Base-by-base conservation (phyloP, 306 rosid genomes). In the Cucumis hystrix region DNA sequence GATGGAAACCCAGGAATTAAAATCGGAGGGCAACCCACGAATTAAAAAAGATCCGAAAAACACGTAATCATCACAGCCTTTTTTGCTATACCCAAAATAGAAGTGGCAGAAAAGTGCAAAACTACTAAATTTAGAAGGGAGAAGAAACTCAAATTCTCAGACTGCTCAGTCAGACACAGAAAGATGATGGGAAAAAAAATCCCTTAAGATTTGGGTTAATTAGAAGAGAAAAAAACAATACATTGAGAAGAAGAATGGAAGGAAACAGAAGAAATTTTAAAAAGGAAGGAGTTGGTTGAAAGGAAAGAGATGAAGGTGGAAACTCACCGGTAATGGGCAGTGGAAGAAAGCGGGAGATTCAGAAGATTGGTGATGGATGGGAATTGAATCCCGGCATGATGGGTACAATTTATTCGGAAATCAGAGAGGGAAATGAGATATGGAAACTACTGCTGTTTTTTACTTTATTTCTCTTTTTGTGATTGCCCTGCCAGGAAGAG, bases 281-380 rank as follows among this genome's bases (percentile, higher is more conserved):
- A 21, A 66, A 21, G 28, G 5, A 67, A 51, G 7, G 23, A 67
- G 20, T 47, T 1, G 0, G 20, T 47, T 1, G 0, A 43, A n/a
- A 68, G 51, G 21, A 59, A 40, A 30, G 21, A 76, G n/a, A 23
- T 37, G 20, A 40, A 7, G 17, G 0, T 21, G 1, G 28, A 40
- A 40, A 84, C 85, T 75, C 54, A 87, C 90, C 90, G 75, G 87
- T 12, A 37, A 47, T 76, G 55, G 47, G 37, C 8, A 66, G 7
- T 25, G 20, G 57, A 52, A 52, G 70, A 76, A 47, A 71, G 20
- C 54, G 5, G 49, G 13, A 41, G 62, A 65, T 13, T 15, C 18
- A 49, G 83, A 30, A 66, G 52, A 49, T 47, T 12, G 76, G 77
- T 84, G 78, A 77, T 86, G 23, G 79, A 49, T 23, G 13, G 6